phyloP scores from a whole-genome alignment of 768 basidiomycete genomes.

The Tricholoma matsutake region DNA sequence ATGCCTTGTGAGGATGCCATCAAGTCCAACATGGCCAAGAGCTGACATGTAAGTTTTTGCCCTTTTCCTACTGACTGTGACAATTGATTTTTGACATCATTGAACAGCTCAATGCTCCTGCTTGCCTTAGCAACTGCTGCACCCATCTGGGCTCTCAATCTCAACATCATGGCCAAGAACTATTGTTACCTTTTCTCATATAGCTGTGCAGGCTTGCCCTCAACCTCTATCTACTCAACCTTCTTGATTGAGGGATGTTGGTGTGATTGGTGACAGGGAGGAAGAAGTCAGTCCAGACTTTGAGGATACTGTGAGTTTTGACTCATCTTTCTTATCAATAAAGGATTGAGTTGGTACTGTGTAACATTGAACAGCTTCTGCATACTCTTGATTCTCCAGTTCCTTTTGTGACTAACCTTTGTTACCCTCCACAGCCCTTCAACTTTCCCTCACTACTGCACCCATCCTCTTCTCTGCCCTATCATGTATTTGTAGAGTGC shows the following conservation, averaged over 20 bases:
- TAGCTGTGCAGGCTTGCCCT: slow-evolving; percentile 33
- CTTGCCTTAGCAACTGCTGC: slow-evolving; percentile 32
- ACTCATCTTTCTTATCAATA: slow-evolving; percentile 6
- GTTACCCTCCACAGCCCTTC: slow-evolving; percentile 58
- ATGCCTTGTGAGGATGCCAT: too few species aligned
- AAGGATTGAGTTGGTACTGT: neutral
- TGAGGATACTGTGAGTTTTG: slow-evolving; percentile 47
- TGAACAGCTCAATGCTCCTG: too few species aligned
- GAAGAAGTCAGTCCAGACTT: slow-evolving; percentile 58
- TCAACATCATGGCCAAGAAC: slow-evolving; percentile 69
- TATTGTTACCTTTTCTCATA: slow-evolving; percentile 57
- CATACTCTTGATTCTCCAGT: slow-evolving; percentile 77
- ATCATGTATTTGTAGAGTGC: slow-evolving; percentile 77
- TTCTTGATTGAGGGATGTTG: slow-evolving; percentile 46
- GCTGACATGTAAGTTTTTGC: too few species aligned
- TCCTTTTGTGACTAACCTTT: slow-evolving; percentile 34
- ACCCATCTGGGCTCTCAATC: slow-evolving; percentile 84
- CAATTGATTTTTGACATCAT: too few species aligned
- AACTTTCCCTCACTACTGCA: slow-evolving; percentile 85
- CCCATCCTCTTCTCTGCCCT: slow-evolving; percentile 82
- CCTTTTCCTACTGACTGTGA: too few species aligned
- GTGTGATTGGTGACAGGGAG: slow-evolving; percentile 79
- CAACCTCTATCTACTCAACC: slow-evolving; percentile 39
- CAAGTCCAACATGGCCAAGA: too few species aligned
- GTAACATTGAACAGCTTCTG: slow-evolving; percentile 77